phyloP scores from a whole-genome alignment of 345 rosid genomes.

The Jatropha curcas region DNA sequence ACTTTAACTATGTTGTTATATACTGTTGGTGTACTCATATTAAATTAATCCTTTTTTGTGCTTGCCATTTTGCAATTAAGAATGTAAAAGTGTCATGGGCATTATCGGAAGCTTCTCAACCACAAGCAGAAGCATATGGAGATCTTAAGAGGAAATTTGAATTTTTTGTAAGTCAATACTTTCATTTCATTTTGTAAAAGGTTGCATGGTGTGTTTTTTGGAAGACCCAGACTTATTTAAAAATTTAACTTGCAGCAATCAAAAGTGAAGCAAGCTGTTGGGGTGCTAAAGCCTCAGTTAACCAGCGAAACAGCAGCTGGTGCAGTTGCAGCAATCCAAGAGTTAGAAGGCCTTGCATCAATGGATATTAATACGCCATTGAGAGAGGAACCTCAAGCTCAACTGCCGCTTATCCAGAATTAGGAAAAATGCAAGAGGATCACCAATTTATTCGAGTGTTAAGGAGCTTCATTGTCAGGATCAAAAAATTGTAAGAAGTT shows the following conservation, averaged over 20 bases:
- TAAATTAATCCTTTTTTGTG: not conserved
- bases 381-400: slow-evolving; percentile 34
- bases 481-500: slow-evolving; percentile 19
- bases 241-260: slow-evolving; percentile 52
- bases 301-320: slow-evolving; percentile 27
- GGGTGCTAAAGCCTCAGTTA: slow-evolving; percentile 47
- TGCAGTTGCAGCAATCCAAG: slow-evolving; percentile 50
- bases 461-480: slow-evolving; percentile 11
- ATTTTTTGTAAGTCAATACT: slow-evolving; percentile 50
- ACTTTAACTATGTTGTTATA: not conserved
- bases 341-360: slow-evolving; percentile 61
- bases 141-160: slow-evolving; percentile 61
- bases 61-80: slow-evolving; percentile 26
- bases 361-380: slow-evolving; percentile 41
- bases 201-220: not conserved
- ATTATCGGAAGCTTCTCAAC: slow-evolving; percentile 21
- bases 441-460: slow-evolving; percentile 4
- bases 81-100: slow-evolving; percentile 10
- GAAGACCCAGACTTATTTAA: not conserved
- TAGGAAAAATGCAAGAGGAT: slow-evolving; percentile 9
- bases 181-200: not conserved
- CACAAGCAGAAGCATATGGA: slow-evolving; percentile 36
- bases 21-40: not conserved
- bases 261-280: slow-evolving; percentile 48
- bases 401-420: slow-evolving; percentile 8